phyloP scores from a whole-genome alignment of 768 basidiomycete genomes.

The Sporobolomyces phaffii region DNA sequence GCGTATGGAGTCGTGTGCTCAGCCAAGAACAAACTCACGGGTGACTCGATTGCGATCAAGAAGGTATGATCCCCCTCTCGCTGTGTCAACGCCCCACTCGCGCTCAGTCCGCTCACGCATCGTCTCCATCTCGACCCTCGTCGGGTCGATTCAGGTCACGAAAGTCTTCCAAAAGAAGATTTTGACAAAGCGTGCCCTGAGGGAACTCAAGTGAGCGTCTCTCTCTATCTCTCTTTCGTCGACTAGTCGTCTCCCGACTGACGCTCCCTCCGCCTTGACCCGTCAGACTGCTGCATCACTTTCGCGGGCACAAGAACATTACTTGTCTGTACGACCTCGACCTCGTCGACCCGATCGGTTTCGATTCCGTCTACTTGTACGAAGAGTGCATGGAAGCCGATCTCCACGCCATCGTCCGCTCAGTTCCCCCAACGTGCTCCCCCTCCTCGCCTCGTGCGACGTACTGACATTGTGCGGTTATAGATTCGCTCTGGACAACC shows the following conservation, averaged over 20 bases:
- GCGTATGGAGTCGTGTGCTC: constrained; percentile 37
- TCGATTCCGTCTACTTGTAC: constrained; percentile 80
- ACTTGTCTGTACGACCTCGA: constrained; percentile 93
- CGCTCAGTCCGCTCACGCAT: background rate
- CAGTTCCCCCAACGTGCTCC: background rate
- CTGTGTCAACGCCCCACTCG: too few species aligned
- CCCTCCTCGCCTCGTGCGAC: background rate
- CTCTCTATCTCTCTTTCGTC: background rate
- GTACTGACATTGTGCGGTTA: too few species aligned
- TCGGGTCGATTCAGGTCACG: constrained; percentile 47
- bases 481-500: constrained; percentile 52
- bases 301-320: constrained; percentile 98
- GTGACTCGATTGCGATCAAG: constrained; percentile 89
- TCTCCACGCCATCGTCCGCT: constrained; percentile 83
- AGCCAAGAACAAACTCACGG: constrained; percentile 64
- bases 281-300: constrained; percentile 81
- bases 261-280: too few species aligned
- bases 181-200: constrained; percentile 87
- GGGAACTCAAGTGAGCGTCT: constrained; percentile 62
- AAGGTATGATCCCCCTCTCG: constrained; percentile 56
- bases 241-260: background rate
- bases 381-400: constrained; percentile 99
- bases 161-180: constrained; percentile 61
- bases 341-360: constrained; percentile 83
- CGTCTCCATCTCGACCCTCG: too few species aligned